Percentiles rank a stretch among this genome's conserved stretches.
phyloP scores from a whole-genome alignment of 2,329 filamentous ascomycete species.

The Stachybotrys chartarum region DNA sequence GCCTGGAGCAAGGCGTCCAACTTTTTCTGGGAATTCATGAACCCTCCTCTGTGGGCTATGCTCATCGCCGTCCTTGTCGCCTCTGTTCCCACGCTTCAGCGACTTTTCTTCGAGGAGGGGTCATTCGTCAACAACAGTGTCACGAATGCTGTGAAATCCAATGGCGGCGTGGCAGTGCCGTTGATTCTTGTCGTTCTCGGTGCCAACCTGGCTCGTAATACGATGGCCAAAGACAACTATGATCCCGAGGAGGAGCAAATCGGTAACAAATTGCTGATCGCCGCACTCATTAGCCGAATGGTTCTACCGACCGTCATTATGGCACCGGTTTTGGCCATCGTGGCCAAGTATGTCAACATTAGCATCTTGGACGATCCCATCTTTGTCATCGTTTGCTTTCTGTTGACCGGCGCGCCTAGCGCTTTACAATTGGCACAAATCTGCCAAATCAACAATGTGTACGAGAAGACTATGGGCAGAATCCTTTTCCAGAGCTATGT shows the following conservation, averaged over 20 bases:
- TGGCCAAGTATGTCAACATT: conserved; percentile 84
- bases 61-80: conserved; percentile 83
- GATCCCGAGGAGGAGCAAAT: conserved; percentile 65
- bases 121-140: conserved; percentile 91
- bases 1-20: conserved; percentile 41
- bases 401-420: conserved; percentile 88
- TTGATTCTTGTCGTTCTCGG: conserved; percentile 93
- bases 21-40: conserved; percentile 92
- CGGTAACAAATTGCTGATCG: conserved; percentile 72
- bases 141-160: conserved; percentile 78
- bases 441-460: conserved; percentile 96
- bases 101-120: conserved; percentile 79
- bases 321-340: conserved; percentile 79
- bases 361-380: conserved; percentile 97
- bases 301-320: conserved; percentile 84
- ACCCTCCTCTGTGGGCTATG: conserved; percentile 97
- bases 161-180: conserved; percentile 85
- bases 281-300: conserved; percentile 85
- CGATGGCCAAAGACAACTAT: conserved; percentile 59
- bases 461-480: conserved; percentile 87
- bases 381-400: conserved; percentile 95
- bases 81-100: conserved; percentile 75
- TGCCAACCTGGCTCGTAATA: conserved; percentile 89
- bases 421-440: conserved; percentile 95
- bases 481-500: conserved; percentile 85